These are phyloP conservation scores for Rhizophagus sp. DNA, from an alignment of 192 early-diverging fungal species.

Conservation along the genomic window DNA sequence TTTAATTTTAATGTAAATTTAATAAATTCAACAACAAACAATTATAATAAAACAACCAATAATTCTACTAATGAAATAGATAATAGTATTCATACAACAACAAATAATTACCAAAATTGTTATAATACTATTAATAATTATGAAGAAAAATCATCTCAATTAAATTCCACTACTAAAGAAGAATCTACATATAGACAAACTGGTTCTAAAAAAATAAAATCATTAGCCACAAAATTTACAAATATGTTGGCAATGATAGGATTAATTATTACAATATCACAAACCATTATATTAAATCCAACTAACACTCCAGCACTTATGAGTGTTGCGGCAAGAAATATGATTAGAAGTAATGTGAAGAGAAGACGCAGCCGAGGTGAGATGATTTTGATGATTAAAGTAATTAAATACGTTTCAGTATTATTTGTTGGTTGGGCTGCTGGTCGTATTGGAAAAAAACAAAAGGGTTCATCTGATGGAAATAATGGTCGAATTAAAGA, in stretches of 20 bases:
- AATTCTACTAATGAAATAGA: background rate
- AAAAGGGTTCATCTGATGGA: background rate
- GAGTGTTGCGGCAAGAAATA: background rate
- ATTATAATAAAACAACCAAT: background rate
- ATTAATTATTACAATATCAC: background rate
- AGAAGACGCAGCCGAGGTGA: background rate
- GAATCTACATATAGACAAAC: no score
- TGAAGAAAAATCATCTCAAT: background rate
- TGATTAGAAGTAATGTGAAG: background rate
- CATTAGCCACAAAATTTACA: background rate
- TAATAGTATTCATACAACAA: background rate
- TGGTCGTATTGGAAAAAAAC: background rate
- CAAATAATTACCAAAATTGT: background rate
- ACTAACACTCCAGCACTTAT: background rate
- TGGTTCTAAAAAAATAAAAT: background rate
- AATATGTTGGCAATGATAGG: background rate
- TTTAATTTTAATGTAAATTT: background rate
- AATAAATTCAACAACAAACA: background rate
- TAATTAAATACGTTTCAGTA: background rate
- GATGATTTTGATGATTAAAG: background rate
- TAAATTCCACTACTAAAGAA: background rate
- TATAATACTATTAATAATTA: background rate
- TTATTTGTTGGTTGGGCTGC: constrained; percentile 9
- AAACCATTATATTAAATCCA: background rate
- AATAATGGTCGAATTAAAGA: background rate